Conservation (phyloP, 2,329 filamentous ascomycete genomes). For the Microsporum ferrugineum region DNA sequence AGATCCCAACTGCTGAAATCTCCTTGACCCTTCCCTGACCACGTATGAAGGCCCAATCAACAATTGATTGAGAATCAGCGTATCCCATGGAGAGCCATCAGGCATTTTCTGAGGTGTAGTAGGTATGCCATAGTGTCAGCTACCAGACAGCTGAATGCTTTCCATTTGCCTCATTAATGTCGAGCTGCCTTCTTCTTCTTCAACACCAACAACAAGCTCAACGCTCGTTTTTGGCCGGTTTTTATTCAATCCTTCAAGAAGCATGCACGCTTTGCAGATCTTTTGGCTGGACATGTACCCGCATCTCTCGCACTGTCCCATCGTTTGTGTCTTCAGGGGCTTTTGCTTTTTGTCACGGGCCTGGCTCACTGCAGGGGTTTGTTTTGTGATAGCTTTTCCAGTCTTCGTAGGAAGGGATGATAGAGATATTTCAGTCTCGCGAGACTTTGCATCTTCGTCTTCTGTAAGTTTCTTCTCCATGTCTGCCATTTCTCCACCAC, state of each 20-base stretch:
- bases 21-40: no score
- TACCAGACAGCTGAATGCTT: slow-evolving; percentile 24
- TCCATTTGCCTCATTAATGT: slow-evolving; percentile 43
- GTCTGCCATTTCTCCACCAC: slow-evolving; percentile 66
- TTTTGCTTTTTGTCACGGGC: slow-evolving; percentile 20
- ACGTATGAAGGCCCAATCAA: not conserved
- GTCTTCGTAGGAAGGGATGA: slow-evolving; percentile 9
- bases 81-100: not conserved
- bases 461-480: slow-evolving; percentile 64
- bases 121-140: not conserved
- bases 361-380: slow-evolving; percentile 12
- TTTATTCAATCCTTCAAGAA: slow-evolving; percentile 86
- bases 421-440: slow-evolving; percentile 56
- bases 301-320: slow-evolving; percentile 75
- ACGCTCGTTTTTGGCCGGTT: slow-evolving; percentile 40
- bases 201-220: slow-evolving; percentile 32
- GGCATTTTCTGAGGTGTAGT: not conserved
- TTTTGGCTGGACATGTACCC: slow-evolving; percentile 93
- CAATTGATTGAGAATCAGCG: not conserved
- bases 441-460: slow-evolving; percentile 48
- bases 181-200: slow-evolving; percentile 42
- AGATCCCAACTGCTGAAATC: no score
- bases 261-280: slow-evolving; percentile 83
- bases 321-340: slow-evolving; percentile 46
- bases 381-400: slow-evolving; percentile 7